A percentile compares a stretch with the other conserved stretches of the same genome.
Conservation (phyloP, 768 basidiomycete genomes). For the Amanita polypyramis region DNA sequence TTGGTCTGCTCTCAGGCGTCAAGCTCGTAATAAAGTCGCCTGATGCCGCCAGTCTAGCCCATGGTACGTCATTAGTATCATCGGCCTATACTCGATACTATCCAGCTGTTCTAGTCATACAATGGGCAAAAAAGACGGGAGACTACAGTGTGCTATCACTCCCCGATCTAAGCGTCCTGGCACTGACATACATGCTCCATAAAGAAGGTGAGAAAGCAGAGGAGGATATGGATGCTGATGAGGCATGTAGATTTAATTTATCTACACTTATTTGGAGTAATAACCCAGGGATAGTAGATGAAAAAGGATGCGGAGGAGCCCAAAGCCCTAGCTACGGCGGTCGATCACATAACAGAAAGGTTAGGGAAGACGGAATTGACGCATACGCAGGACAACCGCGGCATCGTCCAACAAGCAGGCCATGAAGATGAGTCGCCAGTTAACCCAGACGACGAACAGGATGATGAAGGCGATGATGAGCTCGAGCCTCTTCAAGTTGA, state of each 20-base stretch:
- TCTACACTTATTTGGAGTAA: not conserved
- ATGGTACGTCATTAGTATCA: constrained; percentile 30
- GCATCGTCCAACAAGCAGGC: not conserved
- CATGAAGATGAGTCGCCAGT: not conserved
- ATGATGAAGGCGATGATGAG: constrained; percentile 11
- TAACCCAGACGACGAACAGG: not conserved
- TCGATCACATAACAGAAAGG: constrained; percentile 2
- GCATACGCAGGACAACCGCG: not conserved
- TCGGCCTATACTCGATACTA: not conserved
- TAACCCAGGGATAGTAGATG: constrained; percentile 6
- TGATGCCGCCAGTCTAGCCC: constrained; percentile 55
- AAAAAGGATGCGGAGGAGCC: constrained; percentile 7
- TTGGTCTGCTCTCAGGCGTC: constrained; percentile 69
- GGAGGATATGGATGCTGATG: constrained; percentile 14
- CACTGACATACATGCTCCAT: constrained; percentile 75
- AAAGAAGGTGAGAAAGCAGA: constrained; percentile 35
- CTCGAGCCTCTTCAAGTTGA: constrained; percentile 37
- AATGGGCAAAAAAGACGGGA: constrained; percentile 90
- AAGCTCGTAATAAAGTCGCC: constrained; percentile 62
- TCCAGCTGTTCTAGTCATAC: constrained; percentile 51
- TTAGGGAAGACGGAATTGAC: not conserved
- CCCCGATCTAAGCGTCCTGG: constrained; percentile 85
- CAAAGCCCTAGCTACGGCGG: constrained; percentile 3
- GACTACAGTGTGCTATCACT: constrained; percentile 89
- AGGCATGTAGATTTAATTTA: constrained; percentile 14